These are phyloP conservation scores for Cudoniella acicularis DNA, from an alignment of 495 filamentous ascomycete species.

Conservation along the genomic window DNA sequence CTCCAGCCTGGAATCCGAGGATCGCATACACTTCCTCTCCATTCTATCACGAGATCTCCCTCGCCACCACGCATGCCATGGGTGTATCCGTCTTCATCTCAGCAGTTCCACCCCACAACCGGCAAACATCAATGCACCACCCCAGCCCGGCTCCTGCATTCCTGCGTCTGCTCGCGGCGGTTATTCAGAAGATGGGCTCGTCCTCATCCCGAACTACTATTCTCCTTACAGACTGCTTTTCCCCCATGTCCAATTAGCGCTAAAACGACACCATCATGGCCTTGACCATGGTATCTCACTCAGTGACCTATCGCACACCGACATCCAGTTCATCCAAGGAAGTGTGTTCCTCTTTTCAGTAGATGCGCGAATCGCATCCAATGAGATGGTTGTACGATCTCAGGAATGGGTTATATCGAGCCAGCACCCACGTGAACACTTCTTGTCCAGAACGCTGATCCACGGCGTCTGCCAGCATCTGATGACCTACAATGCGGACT, in stretches of 20 bases:
- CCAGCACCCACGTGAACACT: conserved; percentile 10
- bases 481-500: conserved; percentile 8
- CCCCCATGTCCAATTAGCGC: conserved; percentile 22
- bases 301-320: conserved; percentile 14
- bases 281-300: conserved; percentile 20
- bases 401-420: conserved; percentile 21
- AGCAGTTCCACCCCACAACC: conserved; percentile 9
- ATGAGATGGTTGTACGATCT: conserved; percentile 19
- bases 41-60: conserved; percentile 19
- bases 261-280: conserved; percentile 21
- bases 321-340: conserved; percentile 11
- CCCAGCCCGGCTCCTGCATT: neutral
- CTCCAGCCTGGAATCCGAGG: conserved; percentile 1
- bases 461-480: conserved; percentile 19
- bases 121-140: conserved; percentile 7
- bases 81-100: conserved; percentile 19
- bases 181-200: conserved; percentile 6
- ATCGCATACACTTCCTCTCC: conserved; percentile 14
- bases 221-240: conserved; percentile 17
- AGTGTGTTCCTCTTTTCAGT: conserved; percentile 20
- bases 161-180: conserved; percentile 3
- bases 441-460: conserved; percentile 8
- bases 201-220: conserved; percentile 8
- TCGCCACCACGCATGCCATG: conserved; percentile 20
- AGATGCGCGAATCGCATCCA: conserved; percentile 17